Base-by-base conservation (phyloP, 179 eudicot species). In the Carnegiea gigantea region DNA sequence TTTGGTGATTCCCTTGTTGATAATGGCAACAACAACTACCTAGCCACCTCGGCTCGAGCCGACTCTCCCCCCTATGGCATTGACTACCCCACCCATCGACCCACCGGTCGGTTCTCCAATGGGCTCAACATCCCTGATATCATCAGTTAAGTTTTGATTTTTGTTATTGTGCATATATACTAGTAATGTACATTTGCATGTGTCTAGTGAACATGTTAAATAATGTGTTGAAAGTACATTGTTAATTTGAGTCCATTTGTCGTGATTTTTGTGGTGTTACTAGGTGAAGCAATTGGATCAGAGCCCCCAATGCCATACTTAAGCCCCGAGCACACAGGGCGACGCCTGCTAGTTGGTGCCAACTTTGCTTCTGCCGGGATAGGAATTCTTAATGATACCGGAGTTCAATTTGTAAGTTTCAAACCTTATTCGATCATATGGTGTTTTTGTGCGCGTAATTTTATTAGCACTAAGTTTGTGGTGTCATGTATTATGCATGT, bases 331-430 rank as follows among this genome's bases (percentile, higher is more conserved):
- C 85, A 93, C 15, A 81, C 54, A 0, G 95, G 97, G 24, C 48
- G 84, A 11, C 88, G 48, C 36, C 79, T 95, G 15, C 87, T 92
- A 5, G 87, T 85, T 59, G 98, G 98, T 49, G 98, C 98, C 74
- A 95, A 95, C 82, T 95, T 92, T 78, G 98, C 98, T 76, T 95
- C 98, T 24, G 98, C 96, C 26, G 98, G 98, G 11, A 88, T 95
- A 60, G 98, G 98, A 48, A 88, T 95, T 24, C 92, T 95, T 15
- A 92, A 95, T 78, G 98, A 95, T 90, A 95, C 98, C 5, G 97
- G 98, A 76, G 49, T 92, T 59, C 97, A 95, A 74, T 95, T 95
- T 86, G 97, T 95, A 82, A 83, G 98, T 86, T 54, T 5, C 9
- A 17, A 33, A 62, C 68, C 67, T 21, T 60, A n/a, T 40, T 0